Evolutionary conservation across 2,329 filamentous ascomycete genomes (phyloP).

Genomic region (Colletotrichum kahawae): DNA sequence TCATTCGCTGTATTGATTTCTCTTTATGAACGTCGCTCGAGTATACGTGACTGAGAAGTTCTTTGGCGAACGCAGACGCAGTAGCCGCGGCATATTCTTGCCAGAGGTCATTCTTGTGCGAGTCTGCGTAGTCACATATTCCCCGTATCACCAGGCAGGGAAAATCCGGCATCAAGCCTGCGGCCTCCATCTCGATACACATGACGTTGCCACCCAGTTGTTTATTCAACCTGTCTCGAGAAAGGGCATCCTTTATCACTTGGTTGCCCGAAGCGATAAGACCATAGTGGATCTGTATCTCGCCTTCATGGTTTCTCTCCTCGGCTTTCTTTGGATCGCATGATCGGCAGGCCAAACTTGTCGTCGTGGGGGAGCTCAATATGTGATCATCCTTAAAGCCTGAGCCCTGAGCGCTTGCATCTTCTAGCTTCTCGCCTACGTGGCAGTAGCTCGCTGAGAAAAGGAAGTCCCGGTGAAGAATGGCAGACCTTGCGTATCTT

Average conservation of each 20-base stretch:
- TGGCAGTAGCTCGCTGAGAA: not conserved
- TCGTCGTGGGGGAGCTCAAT: no score
- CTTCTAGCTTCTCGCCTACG: not conserved
- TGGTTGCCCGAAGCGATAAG: conserved; percentile 32
- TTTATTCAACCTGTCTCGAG: not conserved
- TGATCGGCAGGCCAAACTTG: not conserved
- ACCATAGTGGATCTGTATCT: not conserved
- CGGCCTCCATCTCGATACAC: not conserved
- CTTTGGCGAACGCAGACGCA: conserved; percentile 35
- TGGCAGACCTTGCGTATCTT: not conserved
- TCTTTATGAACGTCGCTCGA: no score
- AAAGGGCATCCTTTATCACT: not conserved
- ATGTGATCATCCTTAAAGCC: not conserved
- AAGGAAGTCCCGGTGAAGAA: not conserved
- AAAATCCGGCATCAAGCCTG: conserved; percentile 26
- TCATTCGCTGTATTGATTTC: no score
- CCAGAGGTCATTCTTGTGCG: conserved; percentile 42
- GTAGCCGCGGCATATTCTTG: conserved; percentile 37
- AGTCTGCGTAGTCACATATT: conserved; percentile 45
- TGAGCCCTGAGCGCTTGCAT: not conserved
- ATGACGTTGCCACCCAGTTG: not conserved
- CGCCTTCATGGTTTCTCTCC: not conserved
- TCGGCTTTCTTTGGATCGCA: not conserved
- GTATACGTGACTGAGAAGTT: not conserved
- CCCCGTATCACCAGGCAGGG: conserved; percentile 42